Base-by-base conservation (phyloP, 2,329 filamentous ascomycete genomes). In the Phyllosticta citriasiana region DNA sequence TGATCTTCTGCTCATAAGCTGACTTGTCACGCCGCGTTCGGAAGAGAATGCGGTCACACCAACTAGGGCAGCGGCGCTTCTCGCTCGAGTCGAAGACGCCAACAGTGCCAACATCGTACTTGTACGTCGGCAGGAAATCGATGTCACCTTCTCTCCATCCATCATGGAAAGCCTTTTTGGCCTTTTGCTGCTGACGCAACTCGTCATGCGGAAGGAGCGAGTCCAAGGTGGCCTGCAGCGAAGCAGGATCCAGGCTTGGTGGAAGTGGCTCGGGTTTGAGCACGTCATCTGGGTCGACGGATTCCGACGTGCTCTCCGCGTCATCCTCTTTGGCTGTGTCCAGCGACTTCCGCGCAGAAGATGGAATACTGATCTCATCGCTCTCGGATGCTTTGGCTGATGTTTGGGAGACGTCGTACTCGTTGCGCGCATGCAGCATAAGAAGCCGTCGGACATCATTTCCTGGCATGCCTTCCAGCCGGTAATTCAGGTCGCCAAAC, bases 401-500 rank as follows among this genome's bases (percentile, higher is more conserved):
- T n/a, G 3, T 47, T 25, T 62, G 55, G n/a, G 60, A 54, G 19
- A 62, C 30, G 67, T 85, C 86, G 71, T 92, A 91, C 74, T 92
- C 87, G 62, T 91, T 90, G 35, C 82, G 81, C 0, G 89, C 88
- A 72, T 97, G 93, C 4, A 97, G 80, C 69, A 87, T 88, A 47
- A 99, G 79, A 6, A 97, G 77, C 55, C 88, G 84, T 33, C 93
- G 84, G 55, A 99, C 94, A 71, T 99, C 94, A 47, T 94, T 88
- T 0, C 91, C 92, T 0, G 93, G 89, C 56, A 97, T 83, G 53
- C 88, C 89, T 57, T 95, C 90, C 0, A 99, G 80, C 33, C 94
- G 85, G 70, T 97, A 99, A 72, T 99, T 99, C 52, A 99, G 80
- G 72, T 99, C 94, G 6, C 94, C 94, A 69, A 96, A 89, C 91